Evolutionary conservation across 2,329 filamentous ascomycete species (phyloP), one percentile per base, ranked within the genome.

Genomic region (Remersonia thermophila): DNA sequence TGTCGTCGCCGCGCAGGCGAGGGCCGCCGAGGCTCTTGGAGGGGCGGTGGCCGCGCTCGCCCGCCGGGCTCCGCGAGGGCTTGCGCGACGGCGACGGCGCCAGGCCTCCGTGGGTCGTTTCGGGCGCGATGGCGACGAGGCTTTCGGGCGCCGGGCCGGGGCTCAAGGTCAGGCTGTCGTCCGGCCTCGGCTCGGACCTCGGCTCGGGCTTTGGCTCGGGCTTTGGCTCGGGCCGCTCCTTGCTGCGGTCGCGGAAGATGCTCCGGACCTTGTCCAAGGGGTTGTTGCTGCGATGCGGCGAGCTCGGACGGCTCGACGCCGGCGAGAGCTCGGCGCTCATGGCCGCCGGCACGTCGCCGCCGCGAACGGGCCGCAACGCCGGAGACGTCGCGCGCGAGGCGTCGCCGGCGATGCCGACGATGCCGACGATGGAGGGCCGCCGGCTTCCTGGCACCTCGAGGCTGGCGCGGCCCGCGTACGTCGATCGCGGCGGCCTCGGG

Each of bases 271-370:
- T 73, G 18, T 58, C 58, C 39, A 76, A 59, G 1, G 72, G 69
- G 36, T 73, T 80, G 35, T 12, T 27, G 12, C 25, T 27, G 11
- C 77, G 69, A 0, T 63, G 60, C 20, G 80, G 80, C 6, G 81
- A 84, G 2, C 64, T 62, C 2, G 71, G 66, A 16, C 80, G 70
- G 48, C 77, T 84, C 7, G 64, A 65, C 3, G 67, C 62, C 2
- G 77, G 71, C 3, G 80, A 82, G 7, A 80, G 54, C 38, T 81
- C 77, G 44, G 72, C 66, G 15, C 70, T 69, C 41, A 78, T 71
- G 10, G 67, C 68, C 3, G 74, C 73, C 35, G 79, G 67, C 23
- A 70, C 63, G 2, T 60, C 57, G 47, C 61, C 47, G 48, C 72
- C 56, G 41, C 66, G 53, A 55, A 47, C 11, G 4, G 61, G 52